Base-by-base conservation (phyloP, 768 basidiomycete genomes). In the Naganishia vishniacii region DNA sequence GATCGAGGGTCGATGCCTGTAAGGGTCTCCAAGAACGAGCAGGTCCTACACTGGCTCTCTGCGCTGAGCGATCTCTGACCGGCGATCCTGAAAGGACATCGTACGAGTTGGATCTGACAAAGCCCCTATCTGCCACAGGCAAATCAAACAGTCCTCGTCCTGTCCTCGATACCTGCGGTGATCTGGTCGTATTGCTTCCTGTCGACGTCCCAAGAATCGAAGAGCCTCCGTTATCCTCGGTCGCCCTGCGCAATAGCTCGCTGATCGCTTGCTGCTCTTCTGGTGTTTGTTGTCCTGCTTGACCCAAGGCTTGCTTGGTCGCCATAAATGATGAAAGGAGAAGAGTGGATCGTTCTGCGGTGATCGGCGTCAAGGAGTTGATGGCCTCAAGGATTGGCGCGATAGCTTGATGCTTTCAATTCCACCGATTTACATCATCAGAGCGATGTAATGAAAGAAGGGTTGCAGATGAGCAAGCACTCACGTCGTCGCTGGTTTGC, bases 231-330 rank as follows among this genome's bases (percentile, higher is more conserved):
- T 32, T n/a, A 25, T 65, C 64, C 18, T 46, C 45, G 15, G 46
- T 46, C 4, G 65, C 65, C 25, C 65, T 26, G 5, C 60, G 40
- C 37, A 66, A 23, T 2, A 66, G 51, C 45, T 66, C 65, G 18
- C 51, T 40, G 46, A 66, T 56, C 7, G 65, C 65, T 37, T 31
- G 26, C 28, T 59, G 40, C n/a, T 66, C 65, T 20, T 61, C 60
- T 20, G 42, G 32, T 1, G 48, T 61, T 40, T 61, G 59, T 28
- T 61, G 59, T 15, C 62, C 62, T 41, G 47, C 49, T 56, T 66
- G 65, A 9, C 48, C 48, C 3, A 56, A 18, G 8, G 65, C 48
- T 25, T 56, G 40, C 42, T 66, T 66, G 13, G 31, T 44, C 15
- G 26, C 48, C 28, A 49, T 56, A 40, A 61, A 66, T 18, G 49